Evolutionary conservation across 768 basidiomycete species (phyloP).

Genomic region (Amylocystis lapponica): DNA sequence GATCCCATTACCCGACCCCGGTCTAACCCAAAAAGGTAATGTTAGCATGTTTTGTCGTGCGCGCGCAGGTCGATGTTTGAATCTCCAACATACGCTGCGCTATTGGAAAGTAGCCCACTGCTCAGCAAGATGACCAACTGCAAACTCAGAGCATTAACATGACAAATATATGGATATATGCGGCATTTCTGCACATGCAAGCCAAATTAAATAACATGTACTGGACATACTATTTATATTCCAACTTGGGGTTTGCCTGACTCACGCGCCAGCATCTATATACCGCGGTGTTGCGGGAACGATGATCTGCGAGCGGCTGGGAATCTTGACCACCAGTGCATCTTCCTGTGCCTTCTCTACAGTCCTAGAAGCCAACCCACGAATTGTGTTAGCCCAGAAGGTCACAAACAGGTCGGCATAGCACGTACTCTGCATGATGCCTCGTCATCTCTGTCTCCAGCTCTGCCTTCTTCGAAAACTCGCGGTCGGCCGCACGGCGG

Average conservation of each 20-base stretch:
- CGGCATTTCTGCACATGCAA: too few species aligned
- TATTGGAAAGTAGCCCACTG: too few species aligned
- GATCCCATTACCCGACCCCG: too few species aligned
- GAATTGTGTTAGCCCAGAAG: constrained; percentile 4
- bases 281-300: constrained; percentile 82
- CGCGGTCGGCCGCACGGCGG: constrained; percentile 72
- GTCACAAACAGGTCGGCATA: neutral
- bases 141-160: too few species aligned
- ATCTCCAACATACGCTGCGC: too few species aligned
- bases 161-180: neutral
- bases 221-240: constrained; percentile 37
- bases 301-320: constrained; percentile 58
- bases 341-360: constrained; percentile 62
- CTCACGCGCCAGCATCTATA: constrained; percentile 55
- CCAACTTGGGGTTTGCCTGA: constrained; percentile 78
- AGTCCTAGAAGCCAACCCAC: constrained; percentile 32
- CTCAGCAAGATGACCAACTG: too few species aligned
- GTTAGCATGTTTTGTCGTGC: too few species aligned
- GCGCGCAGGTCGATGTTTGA: too few species aligned
- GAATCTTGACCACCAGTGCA: constrained; percentile 47
- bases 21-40: too few species aligned
- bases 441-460: constrained; percentile 88
- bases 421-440: constrained; percentile 63
- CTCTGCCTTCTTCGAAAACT: constrained; percentile 89
- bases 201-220: too few species aligned